Conservation (phyloP, 176 grass and related monocot genomes). For the Bothriochloa decipiens region DNA sequence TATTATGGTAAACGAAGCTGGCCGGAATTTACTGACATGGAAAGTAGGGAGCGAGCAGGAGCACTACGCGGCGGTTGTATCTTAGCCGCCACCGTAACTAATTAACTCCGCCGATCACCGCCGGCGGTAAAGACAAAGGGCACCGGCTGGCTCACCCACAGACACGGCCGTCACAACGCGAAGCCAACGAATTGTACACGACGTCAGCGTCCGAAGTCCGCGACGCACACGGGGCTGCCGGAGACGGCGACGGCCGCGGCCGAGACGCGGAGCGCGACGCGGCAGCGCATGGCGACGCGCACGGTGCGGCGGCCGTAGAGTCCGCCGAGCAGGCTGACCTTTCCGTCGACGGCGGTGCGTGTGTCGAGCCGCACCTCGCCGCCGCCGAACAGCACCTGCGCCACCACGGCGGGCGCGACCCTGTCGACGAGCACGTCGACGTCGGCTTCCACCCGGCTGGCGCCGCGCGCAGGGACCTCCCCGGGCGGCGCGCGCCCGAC, state of each 20-base stretch:
- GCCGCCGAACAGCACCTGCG: slow-evolving; percentile 38
- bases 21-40: background rate
- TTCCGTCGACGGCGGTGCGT: slow-evolving; percentile 41
- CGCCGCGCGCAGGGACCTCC: slow-evolving; percentile 34
- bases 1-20: background rate
- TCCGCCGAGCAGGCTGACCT: slow-evolving; percentile 46
- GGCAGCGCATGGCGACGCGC: slow-evolving; percentile 43
- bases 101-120: slow-evolving; percentile 23
- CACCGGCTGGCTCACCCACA: background rate
- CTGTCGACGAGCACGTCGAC: slow-evolving; percentile 51
- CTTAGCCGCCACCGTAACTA: background rate
- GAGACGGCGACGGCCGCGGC: background rate
- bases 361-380: slow-evolving; percentile 47
- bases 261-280: slow-evolving; percentile 25
- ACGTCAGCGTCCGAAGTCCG: slow-evolving; percentile 24
- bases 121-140: background rate
- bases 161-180: background rate
- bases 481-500: slow-evolving; percentile 39
- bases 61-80: background rate
- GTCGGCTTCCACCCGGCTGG: slow-evolving; percentile 13
- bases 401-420: slow-evolving; percentile 37
- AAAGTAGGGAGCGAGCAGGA: background rate
- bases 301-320: slow-evolving; percentile 49
- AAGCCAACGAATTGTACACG: background rate
- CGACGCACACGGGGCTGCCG: slow-evolving; percentile 43